Evolutionary conservation across 1,284 basidiomycete genomes (phyloP).

Genomic region (Fomitopsis betulina): DNA sequence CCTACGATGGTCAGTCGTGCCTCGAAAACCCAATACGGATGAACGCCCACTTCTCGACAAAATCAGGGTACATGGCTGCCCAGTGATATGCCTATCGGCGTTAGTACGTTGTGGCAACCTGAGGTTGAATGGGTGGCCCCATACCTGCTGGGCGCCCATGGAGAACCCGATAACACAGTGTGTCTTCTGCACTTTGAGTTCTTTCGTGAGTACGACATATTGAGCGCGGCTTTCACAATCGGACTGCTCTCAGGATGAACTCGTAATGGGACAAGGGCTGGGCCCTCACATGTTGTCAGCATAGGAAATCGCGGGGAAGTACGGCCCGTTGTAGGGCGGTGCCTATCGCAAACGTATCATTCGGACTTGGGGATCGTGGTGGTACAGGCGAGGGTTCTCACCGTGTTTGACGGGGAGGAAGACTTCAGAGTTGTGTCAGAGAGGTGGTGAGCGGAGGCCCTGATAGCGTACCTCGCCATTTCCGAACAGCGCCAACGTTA

Average conservation of each 20-base stretch:
- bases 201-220: constrained; percentile 46
- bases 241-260: neutral
- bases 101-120: neutral
- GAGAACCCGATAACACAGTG: constrained; percentile 54
- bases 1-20: constrained; percentile 20
- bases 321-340: constrained; percentile 36
- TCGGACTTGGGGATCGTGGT: neutral
- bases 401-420: constrained; percentile 60
- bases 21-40: neutral
- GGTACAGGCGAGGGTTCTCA: constrained; percentile 15
- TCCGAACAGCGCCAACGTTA: constrained; percentile 53
- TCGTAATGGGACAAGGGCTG: neutral
- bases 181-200: constrained; percentile 43
- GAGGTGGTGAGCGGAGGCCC: neutral
- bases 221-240: constrained; percentile 43
- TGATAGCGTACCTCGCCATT: constrained; percentile 45
- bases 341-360: constrained; percentile 22
- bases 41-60: constrained; percentile 41
- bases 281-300: constrained; percentile 53
- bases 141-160: constrained; percentile 58
- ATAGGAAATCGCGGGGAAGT: constrained; percentile 40
- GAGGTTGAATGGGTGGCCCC: neutral
- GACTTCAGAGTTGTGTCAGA: constrained; percentile 30
- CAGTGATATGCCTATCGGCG: constrained; percentile 53
- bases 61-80: constrained; percentile 56